These are phyloP conservation scores for Sinapis alba DNA, from an alignment of 441 rosid genomes.

Conservation along the genomic window DNA sequence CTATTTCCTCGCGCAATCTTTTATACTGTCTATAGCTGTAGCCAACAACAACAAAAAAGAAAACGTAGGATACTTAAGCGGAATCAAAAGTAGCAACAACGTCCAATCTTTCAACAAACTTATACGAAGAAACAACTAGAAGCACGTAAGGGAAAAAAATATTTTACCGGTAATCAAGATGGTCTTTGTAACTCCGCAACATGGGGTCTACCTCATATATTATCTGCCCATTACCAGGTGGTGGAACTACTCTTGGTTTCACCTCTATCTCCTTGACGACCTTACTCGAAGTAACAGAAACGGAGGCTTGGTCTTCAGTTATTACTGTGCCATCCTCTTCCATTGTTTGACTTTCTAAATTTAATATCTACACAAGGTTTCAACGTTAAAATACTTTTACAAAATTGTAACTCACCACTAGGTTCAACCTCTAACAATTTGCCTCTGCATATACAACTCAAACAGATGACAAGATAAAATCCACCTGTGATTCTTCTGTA, in stretches of 20 bases:
- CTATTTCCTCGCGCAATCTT: slow-evolving; percentile 73
- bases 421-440: slow-evolving; percentile 11
- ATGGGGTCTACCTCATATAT: slow-evolving; percentile 91
- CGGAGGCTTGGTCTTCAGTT: slow-evolving; percentile 40
- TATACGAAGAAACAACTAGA: not conserved
- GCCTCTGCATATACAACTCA: slow-evolving; percentile 15
- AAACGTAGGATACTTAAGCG: slow-evolving; percentile 10
- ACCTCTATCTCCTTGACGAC: slow-evolving; percentile 43
- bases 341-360: slow-evolving; percentile 47
- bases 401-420: not conserved
- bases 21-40: slow-evolving; percentile 70
- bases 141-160: not conserved
- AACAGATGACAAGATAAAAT: slow-evolving; percentile 21
- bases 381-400: not conserved
- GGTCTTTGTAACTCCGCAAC: slow-evolving; percentile 58
- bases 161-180: slow-evolving; percentile 87
- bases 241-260: slow-evolving; percentile 56
- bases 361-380: slow-evolving; percentile 19
- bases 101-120: not conserved
- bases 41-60: slow-evolving; percentile 18
- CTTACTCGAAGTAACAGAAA: slow-evolving; percentile 23
- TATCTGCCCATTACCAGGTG: slow-evolving; percentile 74
- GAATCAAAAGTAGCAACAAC: not conserved
- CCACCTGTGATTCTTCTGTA: slow-evolving; percentile 67
- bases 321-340: slow-evolving; percentile 46